Conservation (phyloP, 495 filamentous ascomycete genomes). For the Penicillium crystallinum region DNA sequence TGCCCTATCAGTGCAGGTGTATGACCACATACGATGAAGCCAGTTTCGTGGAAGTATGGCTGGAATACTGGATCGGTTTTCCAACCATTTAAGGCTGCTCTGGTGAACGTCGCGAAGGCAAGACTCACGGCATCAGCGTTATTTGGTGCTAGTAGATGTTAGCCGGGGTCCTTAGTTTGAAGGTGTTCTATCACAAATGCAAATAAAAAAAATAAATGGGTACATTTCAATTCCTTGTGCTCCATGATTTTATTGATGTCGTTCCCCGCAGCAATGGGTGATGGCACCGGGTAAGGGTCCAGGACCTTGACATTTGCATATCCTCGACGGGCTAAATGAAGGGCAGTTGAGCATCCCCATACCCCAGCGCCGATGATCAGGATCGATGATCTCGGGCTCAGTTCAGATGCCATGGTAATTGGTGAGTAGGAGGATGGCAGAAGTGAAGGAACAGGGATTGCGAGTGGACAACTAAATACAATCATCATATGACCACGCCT, state of each 20-base stretch:
- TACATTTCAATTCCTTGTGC: slow-evolving; percentile 40
- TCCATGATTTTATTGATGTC: slow-evolving; percentile 56
- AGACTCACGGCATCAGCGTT: slow-evolving; percentile 24
- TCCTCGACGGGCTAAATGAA: slow-evolving; percentile 45
- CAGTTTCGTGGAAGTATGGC: slow-evolving; percentile 46
- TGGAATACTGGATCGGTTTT: slow-evolving; percentile 43
- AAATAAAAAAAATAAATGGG: too few species aligned
- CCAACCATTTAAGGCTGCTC: slow-evolving; percentile 42
- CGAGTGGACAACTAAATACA: too few species aligned
- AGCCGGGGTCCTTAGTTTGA: slow-evolving; percentile 7
- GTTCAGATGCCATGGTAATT: background rate
- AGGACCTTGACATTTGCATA: slow-evolving; percentile 45
- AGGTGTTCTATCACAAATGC: background rate
- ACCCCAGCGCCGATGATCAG: slow-evolving; percentile 46
- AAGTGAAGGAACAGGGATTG: too few species aligned
- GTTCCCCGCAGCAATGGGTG: slow-evolving; percentile 49
- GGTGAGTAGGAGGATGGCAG: background rate
- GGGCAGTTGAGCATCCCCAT: slow-evolving; percentile 50
- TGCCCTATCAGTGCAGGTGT: slow-evolving; percentile 32
- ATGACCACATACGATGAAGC: slow-evolving; percentile 41
- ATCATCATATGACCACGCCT: too few species aligned
- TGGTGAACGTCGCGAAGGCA: slow-evolving; percentile 31
- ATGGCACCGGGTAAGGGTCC: slow-evolving; percentile 42
- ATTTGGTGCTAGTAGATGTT: slow-evolving; percentile 1
- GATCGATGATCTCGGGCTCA: slow-evolving; percentile 16